phyloP scores from a whole-genome alignment of 768 basidiomycete genomes.

The Trametes cubensis region DNA sequence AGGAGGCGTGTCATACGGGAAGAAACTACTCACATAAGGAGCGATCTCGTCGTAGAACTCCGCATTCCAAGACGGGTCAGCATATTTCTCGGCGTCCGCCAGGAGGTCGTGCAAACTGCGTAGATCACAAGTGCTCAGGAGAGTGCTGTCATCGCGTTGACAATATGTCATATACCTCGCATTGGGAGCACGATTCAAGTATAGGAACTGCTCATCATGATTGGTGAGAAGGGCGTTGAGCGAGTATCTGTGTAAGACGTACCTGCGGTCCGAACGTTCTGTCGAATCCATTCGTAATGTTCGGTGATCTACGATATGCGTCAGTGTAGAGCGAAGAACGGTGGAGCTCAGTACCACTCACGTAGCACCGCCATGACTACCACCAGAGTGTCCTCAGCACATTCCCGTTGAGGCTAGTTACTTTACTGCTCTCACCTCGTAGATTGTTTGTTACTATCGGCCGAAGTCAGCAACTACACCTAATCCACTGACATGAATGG shows the following conservation, averaged over 20 bases:
- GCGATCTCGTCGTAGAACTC: slow-evolving; percentile 35
- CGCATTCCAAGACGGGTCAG: slow-evolving; percentile 33
- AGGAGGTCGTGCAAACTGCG: slow-evolving; percentile 25
- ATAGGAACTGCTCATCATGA: slow-evolving; percentile 16
- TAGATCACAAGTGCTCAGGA: neutral
- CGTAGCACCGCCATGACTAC: slow-evolving; percentile 21
- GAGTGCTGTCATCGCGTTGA: too few relatives aligned
- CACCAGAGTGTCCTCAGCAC: too few relatives aligned
- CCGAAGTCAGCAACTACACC: too few relatives aligned
- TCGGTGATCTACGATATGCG: slow-evolving; percentile 21
- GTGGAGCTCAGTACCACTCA: neutral
- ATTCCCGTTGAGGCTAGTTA: neutral
- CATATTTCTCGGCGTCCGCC: slow-evolving; percentile 30
- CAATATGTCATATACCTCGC: slow-evolving; percentile 8
- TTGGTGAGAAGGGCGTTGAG: neutral
- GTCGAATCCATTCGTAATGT: slow-evolving; percentile 35
- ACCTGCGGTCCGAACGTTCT: slow-evolving; percentile 36
- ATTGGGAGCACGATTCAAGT: slow-evolving; percentile 17
- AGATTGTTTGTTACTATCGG: slow-evolving; percentile 22
- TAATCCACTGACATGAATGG: too few relatives aligned
- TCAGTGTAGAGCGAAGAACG: neutral
- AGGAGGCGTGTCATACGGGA: neutral
- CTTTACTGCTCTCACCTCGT: slow-evolving; percentile 7
- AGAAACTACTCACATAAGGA: slow-evolving; percentile 20
- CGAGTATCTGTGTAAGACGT: neutral